Evolutionary conservation across 495 filamentous ascomycete species (phyloP).

Genomic region (Aspergillus asperescens): DNA sequence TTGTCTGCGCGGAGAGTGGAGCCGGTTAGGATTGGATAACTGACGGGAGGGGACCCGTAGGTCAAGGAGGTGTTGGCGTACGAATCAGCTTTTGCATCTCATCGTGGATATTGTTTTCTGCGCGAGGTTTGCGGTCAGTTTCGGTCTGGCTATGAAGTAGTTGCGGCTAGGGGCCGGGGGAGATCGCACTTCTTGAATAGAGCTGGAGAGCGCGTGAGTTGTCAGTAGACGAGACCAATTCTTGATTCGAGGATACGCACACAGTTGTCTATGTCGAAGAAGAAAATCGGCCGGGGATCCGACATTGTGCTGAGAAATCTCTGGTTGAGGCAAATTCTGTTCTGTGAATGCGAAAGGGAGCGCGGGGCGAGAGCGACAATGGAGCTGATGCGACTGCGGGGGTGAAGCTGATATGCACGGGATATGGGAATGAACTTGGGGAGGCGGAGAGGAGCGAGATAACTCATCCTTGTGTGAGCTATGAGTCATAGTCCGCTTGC

Average conservation of each 20-base stretch:
- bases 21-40: too few relatives aligned
- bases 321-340: neutral
- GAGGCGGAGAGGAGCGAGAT: neutral
- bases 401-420: neutral
- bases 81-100: constrained; percentile 67
- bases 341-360: constrained; percentile 3
- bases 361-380: neutral
- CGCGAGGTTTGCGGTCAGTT: constrained; percentile 6
- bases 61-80: constrained; percentile 19
- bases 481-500: neutral
- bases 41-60: neutral
- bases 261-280: constrained; percentile 98
- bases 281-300: constrained; percentile 59
- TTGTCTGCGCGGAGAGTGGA: constrained; percentile 42
- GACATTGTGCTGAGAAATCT: constrained; percentile 2
- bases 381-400: too few relatives aligned
- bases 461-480: neutral
- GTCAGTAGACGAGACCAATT: neutral
- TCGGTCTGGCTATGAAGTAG: constrained; percentile 11
- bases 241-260: constrained; percentile 39
- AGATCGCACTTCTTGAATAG: constrained; percentile 46
- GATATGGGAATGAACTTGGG: neutral
- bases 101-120: constrained; percentile 65
- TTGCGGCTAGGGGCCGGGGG: too few relatives aligned
- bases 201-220: constrained; percentile 32